Evolutionary conservation across 345 rosid species (phyloP).

Genomic region (Eucalyptus viminalis): DNA sequence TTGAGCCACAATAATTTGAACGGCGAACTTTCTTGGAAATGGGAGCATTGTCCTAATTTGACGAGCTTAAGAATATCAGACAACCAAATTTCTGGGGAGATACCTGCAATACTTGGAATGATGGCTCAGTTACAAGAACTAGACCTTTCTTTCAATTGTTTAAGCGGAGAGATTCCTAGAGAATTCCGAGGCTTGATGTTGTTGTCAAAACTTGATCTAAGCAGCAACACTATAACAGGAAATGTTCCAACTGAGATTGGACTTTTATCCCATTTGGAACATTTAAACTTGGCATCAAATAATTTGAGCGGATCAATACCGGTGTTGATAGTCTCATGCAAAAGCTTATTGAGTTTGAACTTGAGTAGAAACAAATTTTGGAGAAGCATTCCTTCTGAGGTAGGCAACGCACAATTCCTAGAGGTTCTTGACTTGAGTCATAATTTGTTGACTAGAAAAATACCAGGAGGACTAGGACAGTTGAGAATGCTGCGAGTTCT

Average conservation of each 20-base stretch:
- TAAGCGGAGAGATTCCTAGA: neutral
- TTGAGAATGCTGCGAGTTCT: neutral
- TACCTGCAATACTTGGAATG: neutral
- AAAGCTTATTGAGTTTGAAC: neutral
- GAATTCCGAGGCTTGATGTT: neutral
- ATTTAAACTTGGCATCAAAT: neutral
- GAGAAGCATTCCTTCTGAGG: neutral
- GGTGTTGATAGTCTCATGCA: fast-evolving
- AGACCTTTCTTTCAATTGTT: neutral
- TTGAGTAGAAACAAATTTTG: neutral
- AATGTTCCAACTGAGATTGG: neutral
- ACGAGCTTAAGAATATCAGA: neutral
- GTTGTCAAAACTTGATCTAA: fast-evolving
- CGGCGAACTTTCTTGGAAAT: neutral
- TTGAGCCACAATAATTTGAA: neutral
- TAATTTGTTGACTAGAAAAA: neutral
- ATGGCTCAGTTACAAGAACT: neutral
- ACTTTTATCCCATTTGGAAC: neutral
- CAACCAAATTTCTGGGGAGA: neutral
- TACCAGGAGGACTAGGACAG: neutral
- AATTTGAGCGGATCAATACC: neutral
- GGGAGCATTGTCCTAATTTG: neutral
- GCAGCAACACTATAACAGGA: neutral
- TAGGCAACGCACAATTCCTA: neutral
- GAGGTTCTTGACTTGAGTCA: neutral